Conservation (phyloP, 2,329 filamentous ascomycete species). For the Teratosphaeria destructans region DNA sequence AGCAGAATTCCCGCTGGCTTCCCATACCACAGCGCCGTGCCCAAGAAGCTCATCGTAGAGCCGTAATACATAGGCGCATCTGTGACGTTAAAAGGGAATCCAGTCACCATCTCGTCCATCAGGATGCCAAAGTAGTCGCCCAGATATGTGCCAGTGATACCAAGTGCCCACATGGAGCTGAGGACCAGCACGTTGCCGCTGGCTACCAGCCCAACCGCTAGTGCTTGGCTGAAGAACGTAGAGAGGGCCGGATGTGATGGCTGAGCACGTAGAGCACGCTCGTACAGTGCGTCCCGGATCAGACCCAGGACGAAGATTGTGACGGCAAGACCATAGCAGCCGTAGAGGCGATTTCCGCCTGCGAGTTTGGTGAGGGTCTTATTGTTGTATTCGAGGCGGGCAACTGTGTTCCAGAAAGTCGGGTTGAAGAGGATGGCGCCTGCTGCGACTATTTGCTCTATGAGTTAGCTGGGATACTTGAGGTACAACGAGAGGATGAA, state of each 20-base stretch:
- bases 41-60: conserved; percentile 83
- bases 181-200: conserved; percentile 69
- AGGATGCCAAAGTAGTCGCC: conserved; percentile 98
- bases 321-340: conserved; percentile 80
- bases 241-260: conserved; percentile 66
- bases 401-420: conserved; percentile 95
- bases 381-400: conserved; percentile 81
- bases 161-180: conserved; percentile 81
- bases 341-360: conserved; percentile 62
- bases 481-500: not conserved
- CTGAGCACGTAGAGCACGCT: conserved; percentile 65
- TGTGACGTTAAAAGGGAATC: conserved; percentile 90
- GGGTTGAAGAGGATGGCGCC: conserved; percentile 86
- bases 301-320: conserved; percentile 89
- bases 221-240: conserved; percentile 24
- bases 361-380: conserved; percentile 82
- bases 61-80: conserved; percentile 95
- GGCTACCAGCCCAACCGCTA: conserved; percentile 2
- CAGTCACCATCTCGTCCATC: conserved; percentile 88
- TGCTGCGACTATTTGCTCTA: conserved; percentile 11
- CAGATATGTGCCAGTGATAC: conserved; percentile 89
- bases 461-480: not conserved
- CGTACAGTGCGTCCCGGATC: conserved; percentile 69
- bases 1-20: conserved; percentile 78
- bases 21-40: conserved; percentile 71